These are phyloP conservation scores for Yamadazyma dendronema DNA, from an alignment of 1,139 yeast genomes.

Conservation along the genomic window DNA sequence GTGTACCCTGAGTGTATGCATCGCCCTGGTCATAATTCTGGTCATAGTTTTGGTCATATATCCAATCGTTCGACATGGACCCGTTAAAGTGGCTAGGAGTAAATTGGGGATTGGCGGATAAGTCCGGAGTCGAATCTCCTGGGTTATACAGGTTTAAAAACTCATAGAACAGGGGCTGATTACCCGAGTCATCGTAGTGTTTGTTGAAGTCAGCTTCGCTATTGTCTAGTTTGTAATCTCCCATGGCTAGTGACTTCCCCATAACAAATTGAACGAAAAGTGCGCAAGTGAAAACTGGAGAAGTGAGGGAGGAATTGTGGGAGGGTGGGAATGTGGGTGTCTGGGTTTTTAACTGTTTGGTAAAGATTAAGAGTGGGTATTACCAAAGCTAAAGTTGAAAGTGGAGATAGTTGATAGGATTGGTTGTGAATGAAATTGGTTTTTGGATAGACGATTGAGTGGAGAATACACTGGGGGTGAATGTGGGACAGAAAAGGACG, in stretches of 20 bases:
- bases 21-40: no score
- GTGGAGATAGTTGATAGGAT: no score
- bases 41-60: neutral
- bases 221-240: constrained; percentile 6
- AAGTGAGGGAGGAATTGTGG: neutral
- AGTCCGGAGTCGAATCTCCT: neutral
- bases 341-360: no score
- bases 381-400: no score
- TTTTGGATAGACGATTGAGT: no score
- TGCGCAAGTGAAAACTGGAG: neutral
- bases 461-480: no score
- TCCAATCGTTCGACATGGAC: neutral
- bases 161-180: constrained; percentile 5
- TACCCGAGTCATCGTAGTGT: constrained; percentile 14
- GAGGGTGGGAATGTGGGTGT: no score
- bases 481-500: no score
- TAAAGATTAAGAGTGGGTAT: no score
- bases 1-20: no score
- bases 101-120: neutral
- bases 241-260: constrained; percentile 5
- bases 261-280: constrained; percentile 1
- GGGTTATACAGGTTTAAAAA: neutral
- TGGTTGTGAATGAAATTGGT: no score
- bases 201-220: constrained; percentile 10
- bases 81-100: neutral